phyloP scores from a whole-genome alignment of 148 eudicot genomes.

The Fagopyrum tataricum region DNA sequence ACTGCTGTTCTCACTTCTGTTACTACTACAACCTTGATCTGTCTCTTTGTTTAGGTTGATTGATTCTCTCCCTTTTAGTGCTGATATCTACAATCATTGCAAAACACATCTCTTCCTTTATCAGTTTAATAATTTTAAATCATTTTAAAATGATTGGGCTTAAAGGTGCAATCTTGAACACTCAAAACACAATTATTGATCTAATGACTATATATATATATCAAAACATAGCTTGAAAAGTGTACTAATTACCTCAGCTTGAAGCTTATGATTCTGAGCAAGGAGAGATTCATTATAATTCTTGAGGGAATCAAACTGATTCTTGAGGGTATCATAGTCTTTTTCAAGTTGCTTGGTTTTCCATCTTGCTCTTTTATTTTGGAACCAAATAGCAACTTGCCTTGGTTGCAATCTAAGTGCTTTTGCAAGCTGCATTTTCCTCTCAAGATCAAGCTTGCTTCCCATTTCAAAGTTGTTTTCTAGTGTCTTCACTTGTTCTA shows the following conservation, averaged over 20 bases:
- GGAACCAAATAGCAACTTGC: conserved; percentile 95
- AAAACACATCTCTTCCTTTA: background rate
- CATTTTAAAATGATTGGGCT: background rate
- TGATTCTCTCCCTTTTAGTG: conserved; percentile 55
- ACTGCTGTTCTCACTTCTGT: conserved; percentile 78
- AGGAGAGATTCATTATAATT: conserved; percentile 74
- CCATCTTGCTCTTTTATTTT: conserved; percentile 91
- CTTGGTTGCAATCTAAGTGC: conserved; percentile 91
- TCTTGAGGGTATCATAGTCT: conserved; percentile 73
- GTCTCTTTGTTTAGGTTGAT: conserved; percentile 94
- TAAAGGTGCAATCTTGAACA: background rate
- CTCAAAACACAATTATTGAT: background rate
- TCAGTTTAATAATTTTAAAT: background rate
- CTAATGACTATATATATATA: background rate
- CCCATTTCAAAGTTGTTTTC: conserved; percentile 87
- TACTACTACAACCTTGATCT: conserved; percentile 69
- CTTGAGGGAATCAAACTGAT: conserved; percentile 66
- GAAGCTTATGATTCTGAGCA: conserved; percentile 70
- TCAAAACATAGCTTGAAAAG: background rate
- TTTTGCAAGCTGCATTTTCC: conserved; percentile 83
- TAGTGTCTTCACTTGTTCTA: conserved; percentile 88
- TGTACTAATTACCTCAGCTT: conserved; percentile 51
- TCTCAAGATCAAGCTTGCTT: conserved; percentile 87
- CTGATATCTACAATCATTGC: conserved; percentile 44
- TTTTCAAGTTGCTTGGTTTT: conserved; percentile 91